Conservation (phyloP, 2,329 filamentous ascomycete species). For the Botryotinia calthae region DNA sequence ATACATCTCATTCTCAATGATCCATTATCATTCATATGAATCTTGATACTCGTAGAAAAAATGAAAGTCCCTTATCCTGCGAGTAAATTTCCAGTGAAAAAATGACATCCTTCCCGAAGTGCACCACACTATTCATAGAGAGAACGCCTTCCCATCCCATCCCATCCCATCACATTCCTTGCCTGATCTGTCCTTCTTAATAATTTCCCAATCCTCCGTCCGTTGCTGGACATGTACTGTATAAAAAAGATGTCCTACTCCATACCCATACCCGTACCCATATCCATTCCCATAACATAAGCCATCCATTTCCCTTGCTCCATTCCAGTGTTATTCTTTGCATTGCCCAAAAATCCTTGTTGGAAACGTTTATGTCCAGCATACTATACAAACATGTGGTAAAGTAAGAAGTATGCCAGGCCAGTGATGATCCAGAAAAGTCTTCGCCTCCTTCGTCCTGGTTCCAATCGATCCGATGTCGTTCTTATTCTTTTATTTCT, state of each 20-base stretch:
- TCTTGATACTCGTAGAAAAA: conserved; percentile 5
- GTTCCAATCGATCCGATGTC: not conserved
- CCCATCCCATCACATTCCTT: conserved; percentile 2
- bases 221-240: conserved; percentile 20
- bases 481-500: not conserved
- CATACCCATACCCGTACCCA: not conserved
- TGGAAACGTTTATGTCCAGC: not conserved
- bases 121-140: not conserved
- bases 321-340: not conserved
- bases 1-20: conserved; percentile 12
- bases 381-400: conserved; percentile 11
- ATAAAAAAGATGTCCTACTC: conserved; percentile 15
- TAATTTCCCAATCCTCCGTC: conserved; percentile 7
- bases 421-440: conserved; percentile 1
- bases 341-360: not conserved
- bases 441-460: not conserved
- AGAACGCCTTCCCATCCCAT: conserved; percentile 10
- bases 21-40: conserved; percentile 14
- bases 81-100: conserved; percentile 5
- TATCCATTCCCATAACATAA: not conserved
- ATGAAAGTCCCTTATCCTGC: conserved; percentile 3
- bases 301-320: conserved; percentile 9
- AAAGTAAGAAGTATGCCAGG: not conserved
- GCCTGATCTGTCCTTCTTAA: not conserved
- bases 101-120: not conserved